These are phyloP conservation scores for Leccinum angustisporum DNA, from an alignment of 1,284 basidiomycete genomes.

Conservation along the genomic window DNA sequence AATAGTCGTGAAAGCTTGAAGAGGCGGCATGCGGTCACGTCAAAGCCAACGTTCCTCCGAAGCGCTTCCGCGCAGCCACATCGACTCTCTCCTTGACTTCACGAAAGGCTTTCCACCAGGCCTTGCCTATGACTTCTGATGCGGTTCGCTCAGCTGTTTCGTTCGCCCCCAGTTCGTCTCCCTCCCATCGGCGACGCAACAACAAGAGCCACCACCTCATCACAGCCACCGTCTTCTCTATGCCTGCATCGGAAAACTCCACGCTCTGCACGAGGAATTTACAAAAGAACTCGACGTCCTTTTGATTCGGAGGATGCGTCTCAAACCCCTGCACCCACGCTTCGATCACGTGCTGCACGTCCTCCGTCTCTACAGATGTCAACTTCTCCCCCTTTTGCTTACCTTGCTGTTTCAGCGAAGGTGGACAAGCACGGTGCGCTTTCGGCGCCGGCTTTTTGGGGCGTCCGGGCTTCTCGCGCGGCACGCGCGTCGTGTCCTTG, in stretches of 20 bases:
- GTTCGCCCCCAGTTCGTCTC: slow-evolving; percentile 37
- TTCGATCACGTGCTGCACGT: slow-evolving; percentile 68
- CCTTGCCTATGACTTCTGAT: slow-evolving; percentile 49
- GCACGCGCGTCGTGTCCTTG: slow-evolving; percentile 43
- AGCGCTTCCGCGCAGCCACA: slow-evolving; percentile 53
- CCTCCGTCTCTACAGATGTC: slow-evolving; percentile 57
- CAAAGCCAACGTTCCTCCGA: slow-evolving; percentile 61
- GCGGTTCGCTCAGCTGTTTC: slow-evolving; percentile 28
- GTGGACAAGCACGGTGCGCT: slow-evolving; percentile 47
- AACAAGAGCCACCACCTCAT: slow-evolving; percentile 80
- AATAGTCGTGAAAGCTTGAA: slow-evolving; percentile 1
- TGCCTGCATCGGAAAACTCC: slow-evolving; percentile 59
- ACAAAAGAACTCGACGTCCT: slow-evolving; percentile 71
- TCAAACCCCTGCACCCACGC: slow-evolving; percentile 68
- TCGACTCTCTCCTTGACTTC: slow-evolving; percentile 66
- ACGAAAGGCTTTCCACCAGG: slow-evolving; percentile 78
- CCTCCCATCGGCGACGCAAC: slow-evolving; percentile 58
- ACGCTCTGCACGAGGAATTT: slow-evolving; percentile 69
- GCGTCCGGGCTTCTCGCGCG: slow-evolving; percentile 21
- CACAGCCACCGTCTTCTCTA: slow-evolving; percentile 66
- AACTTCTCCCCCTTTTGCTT: slow-evolving; percentile 52
- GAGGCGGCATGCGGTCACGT: slow-evolving; percentile 18
- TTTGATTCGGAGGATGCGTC: slow-evolving; percentile 58
- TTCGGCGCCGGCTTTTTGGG: slow-evolving; percentile 47
- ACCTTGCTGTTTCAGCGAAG: slow-evolving; percentile 54